phyloP scores from a whole-genome alignment of 1,284 basidiomycete species.

The Heterobasidion irregulare region DNA sequence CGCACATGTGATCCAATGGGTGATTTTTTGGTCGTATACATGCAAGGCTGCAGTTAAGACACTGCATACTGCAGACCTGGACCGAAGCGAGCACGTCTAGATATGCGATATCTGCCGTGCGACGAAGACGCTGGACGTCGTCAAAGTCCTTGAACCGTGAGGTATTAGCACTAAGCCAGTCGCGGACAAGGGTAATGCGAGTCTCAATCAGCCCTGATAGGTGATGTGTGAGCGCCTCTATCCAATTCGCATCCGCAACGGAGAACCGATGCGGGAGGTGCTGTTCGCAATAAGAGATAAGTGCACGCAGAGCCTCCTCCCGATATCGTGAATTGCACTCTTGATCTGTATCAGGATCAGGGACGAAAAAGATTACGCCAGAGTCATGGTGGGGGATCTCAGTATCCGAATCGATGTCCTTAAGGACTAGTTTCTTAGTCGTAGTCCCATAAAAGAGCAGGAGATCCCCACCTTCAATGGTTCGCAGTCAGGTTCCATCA shows the following conservation, averaged over 20 bases:
- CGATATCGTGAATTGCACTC: slow-evolving; percentile 20
- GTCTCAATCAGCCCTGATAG: slow-evolving; percentile 29
- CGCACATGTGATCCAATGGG: slow-evolving; percentile 36
- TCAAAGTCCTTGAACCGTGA: slow-evolving; percentile 36
- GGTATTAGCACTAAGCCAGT: slow-evolving; percentile 44
- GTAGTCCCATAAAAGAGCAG: too few relatives aligned
- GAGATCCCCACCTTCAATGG: too few relatives aligned
- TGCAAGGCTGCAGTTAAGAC: slow-evolving; percentile 34
- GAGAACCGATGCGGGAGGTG: not conserved
- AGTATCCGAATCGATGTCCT: slow-evolving; percentile 44
- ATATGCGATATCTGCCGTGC: slow-evolving; percentile 30
- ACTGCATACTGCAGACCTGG: slow-evolving; percentile 40
- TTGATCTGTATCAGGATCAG: slow-evolving; percentile 8
- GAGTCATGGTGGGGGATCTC: slow-evolving; percentile 18
- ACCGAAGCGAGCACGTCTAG: slow-evolving; percentile 37
- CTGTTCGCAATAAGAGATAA: slow-evolving; percentile 18
- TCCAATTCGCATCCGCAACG: slow-evolving; percentile 32
- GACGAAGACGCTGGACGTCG: slow-evolving; percentile 35
- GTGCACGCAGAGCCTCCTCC: slow-evolving; percentile 22
- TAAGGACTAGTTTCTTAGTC: too few relatives aligned
- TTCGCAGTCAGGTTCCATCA: slow-evolving; percentile 27
- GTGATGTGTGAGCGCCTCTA: slow-evolving; percentile 23
- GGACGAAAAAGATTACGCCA: slow-evolving; percentile 22
- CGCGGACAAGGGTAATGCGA: slow-evolving; percentile 35
- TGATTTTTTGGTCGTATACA: slow-evolving; percentile 40